These are phyloP conservation scores for Backusella mclennaniae DNA, from an alignment of 192 early-diverging fungal species.

Conservation along the genomic window DNA sequence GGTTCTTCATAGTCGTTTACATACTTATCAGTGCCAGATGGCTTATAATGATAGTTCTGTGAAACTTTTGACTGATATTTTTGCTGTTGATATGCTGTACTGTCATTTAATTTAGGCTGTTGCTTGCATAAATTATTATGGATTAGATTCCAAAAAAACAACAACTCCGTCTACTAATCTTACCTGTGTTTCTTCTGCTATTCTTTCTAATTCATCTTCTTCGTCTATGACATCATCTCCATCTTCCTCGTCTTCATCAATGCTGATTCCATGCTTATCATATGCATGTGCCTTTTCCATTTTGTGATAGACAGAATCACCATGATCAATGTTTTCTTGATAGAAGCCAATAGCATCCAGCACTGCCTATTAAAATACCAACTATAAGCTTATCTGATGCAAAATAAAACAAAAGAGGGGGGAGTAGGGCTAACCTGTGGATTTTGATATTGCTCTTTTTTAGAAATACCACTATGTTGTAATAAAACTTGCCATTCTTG, in stretches of 20 bases:
- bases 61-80: neutral
- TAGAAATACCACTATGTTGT: constrained; percentile 91
- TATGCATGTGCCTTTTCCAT: constrained; percentile 33
- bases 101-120: neutral
- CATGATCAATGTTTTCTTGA: constrained; percentile 53
- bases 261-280: neutral
- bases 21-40: neutral
- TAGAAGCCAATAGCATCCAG: constrained; percentile 85
- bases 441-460: constrained; percentile 90
- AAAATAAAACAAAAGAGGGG: neutral
- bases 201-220: neutral
- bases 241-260: neutral
- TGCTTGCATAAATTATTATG: neutral
- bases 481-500: constrained; percentile 92
- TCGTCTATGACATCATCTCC: neutral
- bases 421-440: constrained; percentile 60
- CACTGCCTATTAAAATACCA: constrained; percentile 51
- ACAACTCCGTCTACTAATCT: neutral
- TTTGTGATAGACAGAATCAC: constrained; percentile 35
- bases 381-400: neutral
- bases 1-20: neutral
- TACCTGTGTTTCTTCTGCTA: neutral
- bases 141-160: neutral
- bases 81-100: neutral
- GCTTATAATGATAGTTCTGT: neutral